These are phyloP conservation scores for Pichia phayaonensis DNA, from an alignment of 805 yeast genomes.

Conservation along the genomic window DNA sequence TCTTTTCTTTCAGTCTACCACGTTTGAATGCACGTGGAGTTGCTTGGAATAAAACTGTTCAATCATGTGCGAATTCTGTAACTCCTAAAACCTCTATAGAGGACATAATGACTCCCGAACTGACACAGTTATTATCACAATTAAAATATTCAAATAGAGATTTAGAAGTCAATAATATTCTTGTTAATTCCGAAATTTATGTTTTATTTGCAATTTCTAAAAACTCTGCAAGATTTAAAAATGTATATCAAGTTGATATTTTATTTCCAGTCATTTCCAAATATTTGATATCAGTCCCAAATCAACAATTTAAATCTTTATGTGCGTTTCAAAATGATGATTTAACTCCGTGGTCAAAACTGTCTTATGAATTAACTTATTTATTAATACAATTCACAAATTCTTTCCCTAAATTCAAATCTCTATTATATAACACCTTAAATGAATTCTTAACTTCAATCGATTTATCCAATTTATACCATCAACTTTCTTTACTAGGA, in stretches of 20 bases:
- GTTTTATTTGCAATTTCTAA: slow-evolving; percentile 49
- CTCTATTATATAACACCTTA: slow-evolving; percentile 8
- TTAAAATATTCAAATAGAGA: not conserved
- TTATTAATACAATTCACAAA: slow-evolving; percentile 26
- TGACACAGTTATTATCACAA: slow-evolving; percentile 10
- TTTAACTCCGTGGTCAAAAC: slow-evolving; percentile 35
- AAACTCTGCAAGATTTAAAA: slow-evolving; percentile 31
- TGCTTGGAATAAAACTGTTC: slow-evolving; percentile 32
- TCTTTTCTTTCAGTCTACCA: slow-evolving; percentile 23
- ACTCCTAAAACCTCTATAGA: slow-evolving; percentile 13
- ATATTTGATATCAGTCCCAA: slow-evolving; percentile 40
- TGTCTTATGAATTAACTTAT: slow-evolving; percentile 29
- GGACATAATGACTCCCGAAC: slow-evolving; percentile 18
- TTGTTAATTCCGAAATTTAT: slow-evolving; percentile 35
- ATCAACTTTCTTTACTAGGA: slow-evolving; percentile 25
- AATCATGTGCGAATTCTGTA: slow-evolving; percentile 23
- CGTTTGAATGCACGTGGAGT: slow-evolving; percentile 30
- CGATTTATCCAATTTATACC: slow-evolving; percentile 3
- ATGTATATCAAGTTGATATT: slow-evolving; percentile 33
- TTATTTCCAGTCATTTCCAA: slow-evolving; percentile 38
- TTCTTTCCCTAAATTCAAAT: slow-evolving; percentile 13
- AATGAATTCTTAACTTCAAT: slow-evolving; percentile 6
- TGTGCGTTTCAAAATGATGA: slow-evolving; percentile 21
- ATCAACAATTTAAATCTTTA: slow-evolving; percentile 33
- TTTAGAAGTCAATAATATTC: not conserved